Conservation (phyloP, 805 yeast genomes). For the Yarrowia divulgata region DNA sequence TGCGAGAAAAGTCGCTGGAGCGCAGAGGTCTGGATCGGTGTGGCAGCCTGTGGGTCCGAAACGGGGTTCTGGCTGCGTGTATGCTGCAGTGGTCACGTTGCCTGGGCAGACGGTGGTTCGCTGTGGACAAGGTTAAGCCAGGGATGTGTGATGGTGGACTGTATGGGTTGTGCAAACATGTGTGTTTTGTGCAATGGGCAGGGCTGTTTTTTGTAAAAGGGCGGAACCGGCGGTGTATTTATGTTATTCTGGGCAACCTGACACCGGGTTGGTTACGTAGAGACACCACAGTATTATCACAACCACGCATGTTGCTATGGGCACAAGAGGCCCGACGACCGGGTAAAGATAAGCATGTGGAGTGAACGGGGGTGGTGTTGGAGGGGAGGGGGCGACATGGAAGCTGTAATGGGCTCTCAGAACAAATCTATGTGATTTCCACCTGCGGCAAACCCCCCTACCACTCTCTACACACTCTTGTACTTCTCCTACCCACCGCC, state of each 20-base stretch:
- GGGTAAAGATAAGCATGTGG: conserved; percentile 5
- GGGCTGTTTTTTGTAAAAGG: neutral
- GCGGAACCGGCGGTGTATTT: too few relatives aligned
- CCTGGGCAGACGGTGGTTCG: neutral
- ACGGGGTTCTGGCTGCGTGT: conserved; percentile 9
- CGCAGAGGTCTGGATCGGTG: neutral
- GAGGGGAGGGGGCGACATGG: neutral
- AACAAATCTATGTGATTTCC: too few relatives aligned
- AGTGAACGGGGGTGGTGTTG: neutral
- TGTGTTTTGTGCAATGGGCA: neutral
- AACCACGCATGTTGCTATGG: conserved; percentile 2
- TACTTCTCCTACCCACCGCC: neutral
- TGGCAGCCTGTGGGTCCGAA: conserved; percentile 13
- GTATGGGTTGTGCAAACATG: neutral
- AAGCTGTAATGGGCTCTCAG: too few relatives aligned
- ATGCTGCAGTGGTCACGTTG: conserved; percentile 18
- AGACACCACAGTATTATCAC: too few relatives aligned
- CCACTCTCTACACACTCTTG: too few relatives aligned
- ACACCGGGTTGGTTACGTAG: too few relatives aligned
- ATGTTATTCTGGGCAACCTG: too few relatives aligned
- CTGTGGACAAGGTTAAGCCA: conserved; percentile 21
- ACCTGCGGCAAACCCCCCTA: too few relatives aligned
- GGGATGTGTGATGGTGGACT: neutral
- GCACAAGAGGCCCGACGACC: conserved; percentile 12
- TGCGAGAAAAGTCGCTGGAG: neutral